A percentile compares a stretch with the other conserved stretches of the same genome.
phyloP scores from a whole-genome alignment of 169 alveolate genomes.

The Theileria luwenshuni region DNA sequence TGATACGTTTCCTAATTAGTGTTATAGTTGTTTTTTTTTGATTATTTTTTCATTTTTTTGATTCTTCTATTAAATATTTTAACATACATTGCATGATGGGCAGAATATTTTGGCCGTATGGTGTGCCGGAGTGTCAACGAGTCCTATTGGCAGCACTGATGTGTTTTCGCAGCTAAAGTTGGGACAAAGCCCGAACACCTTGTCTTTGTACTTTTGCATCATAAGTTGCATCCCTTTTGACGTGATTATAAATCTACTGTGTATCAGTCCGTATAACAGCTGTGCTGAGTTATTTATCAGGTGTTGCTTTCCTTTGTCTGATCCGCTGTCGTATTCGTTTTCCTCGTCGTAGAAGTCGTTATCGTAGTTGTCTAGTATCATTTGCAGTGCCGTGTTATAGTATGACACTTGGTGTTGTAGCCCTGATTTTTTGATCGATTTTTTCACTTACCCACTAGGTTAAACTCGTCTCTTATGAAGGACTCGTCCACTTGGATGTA shows the following conservation, averaged over 20 bases:
- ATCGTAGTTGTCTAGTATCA: constrained; percentile 85
- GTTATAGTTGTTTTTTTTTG: too few relatives aligned
- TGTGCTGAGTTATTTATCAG: constrained; percentile 84
- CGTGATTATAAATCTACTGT: constrained; percentile 87
- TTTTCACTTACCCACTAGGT: constrained; percentile 82
- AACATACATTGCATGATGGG: constrained; percentile 86
- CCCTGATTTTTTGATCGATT: constrained; percentile 25
- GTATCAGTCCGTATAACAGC: constrained; percentile 89
- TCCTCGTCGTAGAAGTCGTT: constrained; percentile 82
- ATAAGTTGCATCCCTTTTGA: constrained; percentile 88
- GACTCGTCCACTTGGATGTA: constrained; percentile 93
- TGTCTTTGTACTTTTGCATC: constrained; percentile 84
- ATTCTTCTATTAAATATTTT: background rate
- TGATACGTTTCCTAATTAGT: constrained; percentile 76
- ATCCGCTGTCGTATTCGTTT: constrained; percentile 73
- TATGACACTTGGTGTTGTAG: constrained; percentile 80
- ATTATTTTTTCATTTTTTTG: background rate
- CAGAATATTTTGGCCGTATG: constrained; percentile 90
- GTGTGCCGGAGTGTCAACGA: constrained; percentile 85
- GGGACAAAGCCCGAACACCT: constrained; percentile 88
- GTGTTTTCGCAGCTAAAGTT: constrained; percentile 84
- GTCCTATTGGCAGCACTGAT: constrained; percentile 88
- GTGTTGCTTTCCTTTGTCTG: constrained; percentile 74
- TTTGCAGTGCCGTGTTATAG: constrained; percentile 85
- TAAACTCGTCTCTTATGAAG: constrained; percentile 91